These are phyloP conservation scores for Tolypocladium endophyticum DNA, from an alignment of 2,329 filamentous ascomycete genomes.

Conservation along the genomic window DNA sequence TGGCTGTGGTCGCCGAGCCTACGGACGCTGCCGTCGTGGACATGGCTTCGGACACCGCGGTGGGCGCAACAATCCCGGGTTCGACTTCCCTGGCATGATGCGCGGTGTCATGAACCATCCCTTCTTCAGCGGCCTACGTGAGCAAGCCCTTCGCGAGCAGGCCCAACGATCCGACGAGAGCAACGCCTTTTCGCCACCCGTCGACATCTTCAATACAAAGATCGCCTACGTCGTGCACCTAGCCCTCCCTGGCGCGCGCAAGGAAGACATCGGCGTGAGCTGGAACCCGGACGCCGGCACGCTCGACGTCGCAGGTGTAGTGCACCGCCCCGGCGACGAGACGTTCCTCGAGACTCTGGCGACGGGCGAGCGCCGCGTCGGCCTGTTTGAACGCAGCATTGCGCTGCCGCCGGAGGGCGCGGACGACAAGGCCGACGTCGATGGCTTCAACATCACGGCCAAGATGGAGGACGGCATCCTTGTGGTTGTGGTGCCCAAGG, in stretches of 20 bases:
- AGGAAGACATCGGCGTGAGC: conserved; percentile 66
- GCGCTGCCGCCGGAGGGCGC: conserved; percentile 39
- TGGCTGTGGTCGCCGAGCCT: conserved; percentile 10
- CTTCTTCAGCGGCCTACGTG: conserved; percentile 28
- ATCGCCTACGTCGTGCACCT: conserved; percentile 60
- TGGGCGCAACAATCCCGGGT: conserved; percentile 16
- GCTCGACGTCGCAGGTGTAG: conserved; percentile 60
- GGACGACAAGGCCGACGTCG: conserved; percentile 46
- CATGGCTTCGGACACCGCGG: conserved; percentile 12
- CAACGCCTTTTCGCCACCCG: conserved; percentile 49
- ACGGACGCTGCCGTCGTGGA: conserved; percentile 7
- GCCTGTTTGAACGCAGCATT: conserved; percentile 63
- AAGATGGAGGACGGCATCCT: conserved; percentile 72
- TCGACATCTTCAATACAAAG: conserved; percentile 65
- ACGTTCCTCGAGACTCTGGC: conserved; percentile 53
- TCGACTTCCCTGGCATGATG: conserved; percentile 29
- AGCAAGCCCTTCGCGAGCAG: conserved; percentile 24
- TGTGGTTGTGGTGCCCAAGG: conserved; percentile 66
- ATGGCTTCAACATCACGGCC: conserved; percentile 57
- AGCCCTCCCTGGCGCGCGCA: conserved; percentile 68
- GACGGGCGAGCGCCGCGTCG: conserved; percentile 58
- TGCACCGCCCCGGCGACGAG: conserved; percentile 63
- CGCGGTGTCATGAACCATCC: conserved; percentile 29
- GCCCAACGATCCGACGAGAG: conserved; percentile 9
- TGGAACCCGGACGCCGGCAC: conserved; percentile 61